These are phyloP conservation scores for Phytophthora tentaculata DNA, from an alignment of 352 stramenopile genomes.

Conservation along the genomic window DNA sequence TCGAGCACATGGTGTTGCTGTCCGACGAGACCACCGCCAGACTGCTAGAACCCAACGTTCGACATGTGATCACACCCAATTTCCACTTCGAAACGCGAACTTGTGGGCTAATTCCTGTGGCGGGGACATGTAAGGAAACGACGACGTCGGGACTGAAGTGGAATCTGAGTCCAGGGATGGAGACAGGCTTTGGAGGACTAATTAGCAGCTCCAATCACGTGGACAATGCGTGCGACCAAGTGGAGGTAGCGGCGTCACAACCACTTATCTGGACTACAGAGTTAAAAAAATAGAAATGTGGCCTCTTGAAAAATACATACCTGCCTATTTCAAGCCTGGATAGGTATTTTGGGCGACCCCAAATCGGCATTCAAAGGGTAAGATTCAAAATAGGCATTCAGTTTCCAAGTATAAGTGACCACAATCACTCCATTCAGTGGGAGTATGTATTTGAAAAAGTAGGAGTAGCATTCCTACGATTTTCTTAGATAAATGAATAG, in stretches of 20 bases:
- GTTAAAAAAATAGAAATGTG: constrained; percentile 55
- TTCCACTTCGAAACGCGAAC: constrained; percentile 92
- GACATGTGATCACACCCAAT: constrained; percentile 83
- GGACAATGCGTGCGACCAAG: constrained; percentile 43
- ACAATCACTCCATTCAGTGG: too few species aligned
- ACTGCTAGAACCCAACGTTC: constrained; percentile 68
- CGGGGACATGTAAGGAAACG: constrained; percentile 70
- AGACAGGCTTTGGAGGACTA: constrained; percentile 78
- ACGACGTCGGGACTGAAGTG: constrained; percentile 92
- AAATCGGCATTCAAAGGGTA: too few species aligned
- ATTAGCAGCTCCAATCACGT: constrained; percentile 90
- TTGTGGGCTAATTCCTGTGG: constrained; percentile 95
- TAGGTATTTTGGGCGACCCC: too few species aligned
- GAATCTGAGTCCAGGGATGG: constrained; percentile 69
- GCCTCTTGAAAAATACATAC: too few species aligned
- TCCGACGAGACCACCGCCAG: constrained; percentile 91
- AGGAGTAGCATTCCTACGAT: too few species aligned
- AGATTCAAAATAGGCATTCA: too few species aligned
- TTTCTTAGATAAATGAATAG: too few species aligned
- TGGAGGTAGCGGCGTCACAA: constrained; percentile 75
- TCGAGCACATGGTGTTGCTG: constrained; percentile 87
- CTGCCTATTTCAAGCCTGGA: too few species aligned
- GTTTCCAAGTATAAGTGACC: too few species aligned
- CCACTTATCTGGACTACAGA: constrained; percentile 91
- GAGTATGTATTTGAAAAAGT: too few species aligned